Evolutionary conservation across 2,329 filamentous ascomycete species (phyloP).

Genomic region (Cyphellophora attinorum): DNA sequence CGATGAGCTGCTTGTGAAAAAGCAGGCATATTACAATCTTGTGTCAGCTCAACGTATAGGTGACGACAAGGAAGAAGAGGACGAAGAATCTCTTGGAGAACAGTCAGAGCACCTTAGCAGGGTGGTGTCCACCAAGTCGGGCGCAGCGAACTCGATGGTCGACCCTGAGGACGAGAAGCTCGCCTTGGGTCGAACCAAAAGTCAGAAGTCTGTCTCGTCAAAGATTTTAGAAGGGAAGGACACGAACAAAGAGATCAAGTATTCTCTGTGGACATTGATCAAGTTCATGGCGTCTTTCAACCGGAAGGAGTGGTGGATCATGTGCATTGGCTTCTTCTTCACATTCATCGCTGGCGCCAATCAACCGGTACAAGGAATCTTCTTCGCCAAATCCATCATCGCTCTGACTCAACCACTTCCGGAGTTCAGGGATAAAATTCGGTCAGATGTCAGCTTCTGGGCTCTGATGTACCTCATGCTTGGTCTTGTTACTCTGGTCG

Average conservation of each 20-base stretch:
- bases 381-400: constrained; percentile 82
- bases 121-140: constrained; percentile 25
- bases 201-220: constrained; percentile 55
- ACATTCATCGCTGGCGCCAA: constrained; percentile 70
- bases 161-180: constrained; percentile 25
- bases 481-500: constrained; percentile 61
- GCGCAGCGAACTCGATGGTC: constrained; percentile 10
- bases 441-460: constrained; percentile 73
- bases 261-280: constrained; percentile 66
- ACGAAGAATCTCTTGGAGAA: constrained; percentile 21
- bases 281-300: constrained; percentile 77
- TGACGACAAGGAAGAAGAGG: constrained; percentile 36
- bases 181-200: constrained; percentile 33
- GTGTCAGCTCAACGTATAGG: constrained; percentile 82
- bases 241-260: constrained; percentile 44
- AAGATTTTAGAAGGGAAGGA: constrained; percentile 52
- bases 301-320: constrained; percentile 56
- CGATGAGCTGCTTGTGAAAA: constrained; percentile 60
- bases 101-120: constrained; percentile 19
- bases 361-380: constrained; percentile 66
- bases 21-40: constrained; percentile 70
- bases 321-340: constrained; percentile 65
- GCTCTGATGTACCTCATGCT: constrained; percentile 81
- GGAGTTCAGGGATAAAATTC: constrained; percentile 45
- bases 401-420: constrained; percentile 51